Conservation (phyloP, 2,329 filamentous ascomycete species). For the Verticillium longisporum region DNA sequence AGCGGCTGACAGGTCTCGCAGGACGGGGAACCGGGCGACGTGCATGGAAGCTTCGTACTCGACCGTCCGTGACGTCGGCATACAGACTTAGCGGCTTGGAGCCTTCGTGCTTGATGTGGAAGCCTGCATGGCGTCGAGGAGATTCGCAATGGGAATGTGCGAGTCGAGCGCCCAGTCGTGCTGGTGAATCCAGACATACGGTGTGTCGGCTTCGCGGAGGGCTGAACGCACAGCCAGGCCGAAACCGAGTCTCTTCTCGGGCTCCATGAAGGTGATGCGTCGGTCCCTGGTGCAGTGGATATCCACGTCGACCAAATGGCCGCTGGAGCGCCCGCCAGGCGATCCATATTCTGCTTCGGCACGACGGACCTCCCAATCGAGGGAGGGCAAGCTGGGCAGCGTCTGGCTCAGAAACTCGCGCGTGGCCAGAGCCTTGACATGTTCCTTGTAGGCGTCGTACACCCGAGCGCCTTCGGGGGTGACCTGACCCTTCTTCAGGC, state of each 20-base stretch:
- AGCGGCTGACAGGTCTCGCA: conserved; percentile 32
- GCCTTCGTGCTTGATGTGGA: not conserved
- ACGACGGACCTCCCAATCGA: conserved; percentile 6
- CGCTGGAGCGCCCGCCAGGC: conserved; percentile 12
- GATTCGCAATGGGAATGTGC: conserved; percentile 33
- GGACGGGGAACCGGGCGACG: conserved; percentile 31
- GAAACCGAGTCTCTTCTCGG: conserved; percentile 39
- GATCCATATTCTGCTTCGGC: conserved; percentile 43
- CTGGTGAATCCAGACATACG: conserved; percentile 51
- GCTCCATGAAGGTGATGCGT: conserved; percentile 43
- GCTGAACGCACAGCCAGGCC: conserved; percentile 47
- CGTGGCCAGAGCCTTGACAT: conserved; percentile 33
- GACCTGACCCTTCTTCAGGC: conserved; percentile 48
- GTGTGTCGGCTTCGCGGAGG: conserved; percentile 35
- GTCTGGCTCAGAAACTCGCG: not conserved
- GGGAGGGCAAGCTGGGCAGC: not conserved
- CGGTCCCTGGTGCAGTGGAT: conserved; percentile 22
- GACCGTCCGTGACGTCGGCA: conserved; percentile 44
- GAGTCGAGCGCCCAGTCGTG: conserved; percentile 48
- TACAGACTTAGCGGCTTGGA: conserved; percentile 45
- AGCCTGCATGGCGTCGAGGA: conserved; percentile 38
- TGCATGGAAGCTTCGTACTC: conserved; percentile 41
- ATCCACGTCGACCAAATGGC: conserved; percentile 14
- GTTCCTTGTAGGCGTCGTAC: conserved; percentile 38
- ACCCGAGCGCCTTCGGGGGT: conserved; percentile 34